A percentile compares a stretch with the other conserved stretches of the same genome.
Evolutionary conservation across 2,329 filamentous ascomycete genomes (phyloP).

Genomic region (Colletotrichum sp.): DNA sequence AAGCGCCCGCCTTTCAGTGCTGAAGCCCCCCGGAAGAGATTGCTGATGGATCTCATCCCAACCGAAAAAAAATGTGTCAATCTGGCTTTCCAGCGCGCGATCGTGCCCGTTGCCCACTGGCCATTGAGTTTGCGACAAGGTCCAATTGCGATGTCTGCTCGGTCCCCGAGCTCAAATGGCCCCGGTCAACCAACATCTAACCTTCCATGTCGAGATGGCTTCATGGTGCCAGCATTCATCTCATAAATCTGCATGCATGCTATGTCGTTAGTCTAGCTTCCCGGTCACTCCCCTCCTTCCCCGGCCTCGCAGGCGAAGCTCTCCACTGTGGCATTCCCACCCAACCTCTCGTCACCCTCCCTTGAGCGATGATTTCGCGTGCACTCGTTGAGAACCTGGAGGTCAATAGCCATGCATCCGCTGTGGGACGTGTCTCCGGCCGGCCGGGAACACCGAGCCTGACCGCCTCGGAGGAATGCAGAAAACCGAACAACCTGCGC

Average conservation of each 20-base stretch:
- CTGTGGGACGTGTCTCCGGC: constrained; percentile 2
- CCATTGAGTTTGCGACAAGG: constrained; percentile 4
- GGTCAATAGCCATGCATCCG: neutral
- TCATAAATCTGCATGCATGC: constrained; percentile 4
- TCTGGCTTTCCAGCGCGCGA: constrained; percentile 1
- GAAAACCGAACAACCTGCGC: neutral
- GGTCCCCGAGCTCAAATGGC: neutral
- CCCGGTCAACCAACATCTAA: neutral
- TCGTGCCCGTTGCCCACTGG: neutral
- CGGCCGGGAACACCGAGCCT: constrained; percentile 11
- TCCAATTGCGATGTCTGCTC: neutral
- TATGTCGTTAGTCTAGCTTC: neutral
- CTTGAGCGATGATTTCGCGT: neutral
- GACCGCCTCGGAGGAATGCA: constrained; percentile 8
- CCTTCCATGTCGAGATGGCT: neutral
- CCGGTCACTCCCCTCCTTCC: constrained; percentile 1
- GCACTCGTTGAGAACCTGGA: neutral
- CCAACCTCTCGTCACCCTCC: neutral
- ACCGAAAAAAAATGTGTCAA: constrained; percentile 4
- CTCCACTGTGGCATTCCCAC: constrained; percentile 11
- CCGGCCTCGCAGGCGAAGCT: constrained; percentile 1
- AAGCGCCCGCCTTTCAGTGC: neutral
- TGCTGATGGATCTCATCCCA: constrained; percentile 10
- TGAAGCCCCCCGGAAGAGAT: neutral
- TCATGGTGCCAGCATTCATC: neutral